Evolutionary conservation across 2,329 filamentous ascomycete genomes (phyloP).

Genomic region (Fusarium albosuccineum): DNA sequence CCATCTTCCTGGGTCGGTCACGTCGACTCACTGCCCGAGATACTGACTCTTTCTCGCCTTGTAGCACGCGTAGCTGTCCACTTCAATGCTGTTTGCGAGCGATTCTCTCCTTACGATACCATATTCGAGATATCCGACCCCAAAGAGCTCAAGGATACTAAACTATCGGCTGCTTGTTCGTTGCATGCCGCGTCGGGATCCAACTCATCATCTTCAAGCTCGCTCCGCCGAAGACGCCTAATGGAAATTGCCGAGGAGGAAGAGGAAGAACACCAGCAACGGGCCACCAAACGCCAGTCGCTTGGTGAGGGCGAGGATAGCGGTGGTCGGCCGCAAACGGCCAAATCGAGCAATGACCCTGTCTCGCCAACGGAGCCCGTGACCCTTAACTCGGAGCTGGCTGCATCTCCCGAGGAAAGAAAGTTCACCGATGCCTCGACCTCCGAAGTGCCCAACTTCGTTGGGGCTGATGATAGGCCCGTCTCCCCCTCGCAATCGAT

Average conservation of each 20-base stretch:
- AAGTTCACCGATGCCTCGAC: slow-evolving; percentile 62
- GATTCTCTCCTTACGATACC: slow-evolving; percentile 88
- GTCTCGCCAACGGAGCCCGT: slow-evolving; percentile 53
- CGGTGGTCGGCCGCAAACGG: slow-evolving; percentile 43
- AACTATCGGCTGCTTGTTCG: slow-evolving; percentile 88
- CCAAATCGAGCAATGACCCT: slow-evolving; percentile 48
- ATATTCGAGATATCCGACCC: slow-evolving; percentile 81
- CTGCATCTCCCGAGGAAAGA: slow-evolving; percentile 62
- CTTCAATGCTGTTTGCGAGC: slow-evolving; percentile 75
- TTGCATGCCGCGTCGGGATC: slow-evolving; percentile 90
- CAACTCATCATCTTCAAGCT: slow-evolving; percentile 86
- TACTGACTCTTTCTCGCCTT: slow-evolving; percentile 33
- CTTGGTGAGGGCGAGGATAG: slow-evolving; percentile 62
- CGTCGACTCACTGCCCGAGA: background rate
- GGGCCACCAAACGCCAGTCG: slow-evolving; percentile 70
- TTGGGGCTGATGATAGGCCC: slow-evolving; percentile 60
- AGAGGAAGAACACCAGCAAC: slow-evolving; percentile 76
- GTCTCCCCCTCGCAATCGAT: slow-evolving; percentile 60
- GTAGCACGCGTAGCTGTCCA: slow-evolving; percentile 85
- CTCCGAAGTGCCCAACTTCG: slow-evolving; percentile 65
- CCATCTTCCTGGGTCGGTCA: background rate
- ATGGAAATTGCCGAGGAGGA: slow-evolving; percentile 96
- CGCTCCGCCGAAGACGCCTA: slow-evolving; percentile 79
- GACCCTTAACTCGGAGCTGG: slow-evolving; percentile 65
- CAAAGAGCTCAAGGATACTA: slow-evolving; percentile 87